Base-by-base conservation (phyloP, 768 basidiomycete species). In the Chalciporus sphaerocephalus region DNA sequence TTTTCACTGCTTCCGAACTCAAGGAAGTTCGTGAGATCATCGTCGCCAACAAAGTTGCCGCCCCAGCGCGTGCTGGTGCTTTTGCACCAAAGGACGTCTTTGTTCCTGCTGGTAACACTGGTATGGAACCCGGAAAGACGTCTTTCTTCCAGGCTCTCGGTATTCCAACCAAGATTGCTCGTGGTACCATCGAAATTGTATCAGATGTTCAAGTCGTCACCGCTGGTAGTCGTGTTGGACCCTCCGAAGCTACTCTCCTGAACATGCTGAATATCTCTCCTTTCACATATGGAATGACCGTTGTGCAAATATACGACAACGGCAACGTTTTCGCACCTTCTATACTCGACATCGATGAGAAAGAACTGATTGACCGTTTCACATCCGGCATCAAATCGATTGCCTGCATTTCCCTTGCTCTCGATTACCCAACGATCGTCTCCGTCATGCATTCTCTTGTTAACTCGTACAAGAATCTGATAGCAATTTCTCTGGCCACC, bases 141-240 rank as follows among this genome's bases (percentile, higher is more conserved):
- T 96, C 96, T 60, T 99, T 98, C 92, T 99, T 99, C 92, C 96
- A 99, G 79, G 96, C 96, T 47, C 86, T 99, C 65, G 86, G 88
- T 76, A 94, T 99, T 71, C 95, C 96, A 38, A 99, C 96, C 70
- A 99, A 99, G 83, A 98, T 99, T 56, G 94, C 96, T 41, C 88
- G 96, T 84, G 96, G 96, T 79, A 98, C 96, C 44, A 98, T 99
- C 60, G 96, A 99, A 91, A 99, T 98, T 67, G 91, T 96, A 50
- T 80, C 85, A 54, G 94, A 98, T 64, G 86, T 98, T 65, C 85
- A 94, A 74, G 94, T 99, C 75, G 91, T 99, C 63, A 72, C 73
- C 37, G 90, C 85, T 44, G 94, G 94, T 50, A 85, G 82, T 55
- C 90, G 92, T 76, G 96, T 99, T 69, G 96, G 96, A 57, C 65